These are phyloP conservation scores for Talaromyces trachyspermus DNA, from an alignment of 495 filamentous ascomycete genomes.

Conservation along the genomic window DNA sequence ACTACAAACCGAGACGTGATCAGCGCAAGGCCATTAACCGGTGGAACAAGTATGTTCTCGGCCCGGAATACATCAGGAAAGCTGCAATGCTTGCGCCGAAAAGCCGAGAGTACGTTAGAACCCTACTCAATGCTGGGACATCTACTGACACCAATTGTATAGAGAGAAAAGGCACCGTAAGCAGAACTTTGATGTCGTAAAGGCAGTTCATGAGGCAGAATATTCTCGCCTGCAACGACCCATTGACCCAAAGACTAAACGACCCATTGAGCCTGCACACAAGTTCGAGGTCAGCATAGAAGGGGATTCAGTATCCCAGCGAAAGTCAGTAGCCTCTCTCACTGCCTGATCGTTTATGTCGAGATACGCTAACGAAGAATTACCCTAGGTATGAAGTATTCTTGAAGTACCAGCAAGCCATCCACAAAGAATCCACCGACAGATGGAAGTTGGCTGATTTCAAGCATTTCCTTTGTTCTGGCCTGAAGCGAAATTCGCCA, in stretches of 20 bases:
- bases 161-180: constrained; percentile 68
- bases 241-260: constrained; percentile 44
- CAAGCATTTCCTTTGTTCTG: constrained; percentile 80
- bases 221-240: constrained; percentile 48
- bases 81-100: constrained; percentile 66
- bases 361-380: background rate
- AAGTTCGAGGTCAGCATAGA: constrained; percentile 74
- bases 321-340: constrained; percentile 57
- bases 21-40: constrained; percentile 83
- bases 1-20: constrained; percentile 66
- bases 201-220: constrained; percentile 66
- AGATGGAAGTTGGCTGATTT: constrained; percentile 67
- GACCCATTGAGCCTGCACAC: constrained; percentile 65
- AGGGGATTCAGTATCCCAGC: constrained; percentile 69
- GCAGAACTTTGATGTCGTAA: constrained; percentile 65
- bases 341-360: background rate
- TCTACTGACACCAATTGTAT: background rate
- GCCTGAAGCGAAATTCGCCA: constrained; percentile 49
- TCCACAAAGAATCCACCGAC: constrained; percentile 67
- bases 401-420: constrained; percentile 72
- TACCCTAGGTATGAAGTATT: constrained; percentile 53
- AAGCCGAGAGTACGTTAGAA: constrained; percentile 56
- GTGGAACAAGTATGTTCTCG: constrained; percentile 82
- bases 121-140: background rate
- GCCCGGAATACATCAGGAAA: constrained; percentile 67